Evolutionary conservation across 176 grass and related monocot genomes (phyloP), one percentile per base, ranked within the genome.

Genomic region (Rhynchospora tenuis): DNA sequence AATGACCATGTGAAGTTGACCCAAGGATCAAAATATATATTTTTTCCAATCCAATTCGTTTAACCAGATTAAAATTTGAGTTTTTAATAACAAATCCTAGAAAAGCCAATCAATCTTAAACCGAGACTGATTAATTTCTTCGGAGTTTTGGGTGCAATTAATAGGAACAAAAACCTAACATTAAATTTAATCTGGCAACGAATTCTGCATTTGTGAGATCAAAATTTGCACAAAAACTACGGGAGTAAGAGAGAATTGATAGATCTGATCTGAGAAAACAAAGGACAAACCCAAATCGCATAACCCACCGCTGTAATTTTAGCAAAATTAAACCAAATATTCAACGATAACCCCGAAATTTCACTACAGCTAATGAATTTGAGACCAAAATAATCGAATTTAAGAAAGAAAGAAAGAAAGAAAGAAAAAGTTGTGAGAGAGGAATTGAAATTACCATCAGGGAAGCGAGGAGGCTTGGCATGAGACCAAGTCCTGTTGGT

Each of bases 391-490:
- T 1, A n/a, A 62, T 43, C 20, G n/a, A 63, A 46, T 13, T 81
- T 9, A 6, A 76, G 33, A n/a, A 70, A 38, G 33, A 55, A 76
- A 9, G 47, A 72, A 45, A 44, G 28, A 63, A 23, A 62, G 23
- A 23, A 62, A 15, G 33, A 38, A 38, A 38, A 38, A 38, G 33
- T 2, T 4, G 33, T 38, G 33, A 9, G 47, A 73, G 20, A 46
- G 28, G 46, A 23, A 62, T 15, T 16, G 28, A 63, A 59, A 45
- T 45, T 81, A 81, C 78, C 78, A 47, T 81, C 78, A 2, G 78
- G 59, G 19, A 81, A 58, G 17, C 78, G 63, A 45, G 78, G 58
- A 15, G 78, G 78, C 38, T 81, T 81, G 19, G 19, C 58, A 20
- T 45, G 43, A 44, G n/a, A 62, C 78, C 78, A 63, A 64, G 45